These are phyloP conservation scores for Mycena haematopus DNA, from an alignment of 768 basidiomycete species.

Conservation along the genomic window DNA sequence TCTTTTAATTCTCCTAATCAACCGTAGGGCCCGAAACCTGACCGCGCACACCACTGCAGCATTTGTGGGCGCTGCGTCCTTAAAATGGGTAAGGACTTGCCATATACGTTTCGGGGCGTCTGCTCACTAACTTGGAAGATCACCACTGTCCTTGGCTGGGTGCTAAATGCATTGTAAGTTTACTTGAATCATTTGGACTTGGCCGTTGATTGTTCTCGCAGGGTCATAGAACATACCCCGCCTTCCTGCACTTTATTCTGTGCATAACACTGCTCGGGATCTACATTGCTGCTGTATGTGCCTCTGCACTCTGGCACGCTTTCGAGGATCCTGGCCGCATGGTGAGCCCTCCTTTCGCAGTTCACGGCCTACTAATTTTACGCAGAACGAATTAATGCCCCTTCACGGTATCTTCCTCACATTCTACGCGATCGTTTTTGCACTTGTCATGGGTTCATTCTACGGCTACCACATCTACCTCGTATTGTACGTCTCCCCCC, in stretches of 20 bases:
- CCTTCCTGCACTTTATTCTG: slow-evolving; percentile 80
- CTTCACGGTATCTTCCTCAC: slow-evolving; percentile 73
- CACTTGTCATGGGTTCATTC: slow-evolving; percentile 78
- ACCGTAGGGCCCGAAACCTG: slow-evolving; percentile 69
- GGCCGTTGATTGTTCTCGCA: slow-evolving; percentile 34
- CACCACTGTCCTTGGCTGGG: slow-evolving; percentile 91
- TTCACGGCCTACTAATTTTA: background rate
- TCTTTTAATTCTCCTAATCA: background rate
- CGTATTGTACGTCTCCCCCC: slow-evolving; percentile 57
- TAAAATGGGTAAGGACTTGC: slow-evolving; percentile 72
- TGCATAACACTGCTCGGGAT: slow-evolving; percentile 66
- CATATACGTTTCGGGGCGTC: slow-evolving; percentile 7
- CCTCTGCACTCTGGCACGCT: slow-evolving; percentile 64
- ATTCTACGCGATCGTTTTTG: slow-evolving; percentile 63
- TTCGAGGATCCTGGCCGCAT: slow-evolving; percentile 67
- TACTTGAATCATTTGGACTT: background rate
- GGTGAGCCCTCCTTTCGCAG: slow-evolving; percentile 46
- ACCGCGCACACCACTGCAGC: slow-evolving; percentile 80
- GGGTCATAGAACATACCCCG: slow-evolving; percentile 86
- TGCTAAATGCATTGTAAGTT: slow-evolving; percentile 73
- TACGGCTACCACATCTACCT: slow-evolving; percentile 79
- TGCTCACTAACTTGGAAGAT: slow-evolving; percentile 49
- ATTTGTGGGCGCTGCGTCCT: slow-evolving; percentile 79
- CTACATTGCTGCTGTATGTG: slow-evolving; percentile 63
- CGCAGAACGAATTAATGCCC: slow-evolving; percentile 67